Percentiles rank a stretch among this genome's conserved stretches.
Conservation (phyloP, 2,329 filamentous ascomycete genomes). For the Metarhizium brunneum region DNA sequence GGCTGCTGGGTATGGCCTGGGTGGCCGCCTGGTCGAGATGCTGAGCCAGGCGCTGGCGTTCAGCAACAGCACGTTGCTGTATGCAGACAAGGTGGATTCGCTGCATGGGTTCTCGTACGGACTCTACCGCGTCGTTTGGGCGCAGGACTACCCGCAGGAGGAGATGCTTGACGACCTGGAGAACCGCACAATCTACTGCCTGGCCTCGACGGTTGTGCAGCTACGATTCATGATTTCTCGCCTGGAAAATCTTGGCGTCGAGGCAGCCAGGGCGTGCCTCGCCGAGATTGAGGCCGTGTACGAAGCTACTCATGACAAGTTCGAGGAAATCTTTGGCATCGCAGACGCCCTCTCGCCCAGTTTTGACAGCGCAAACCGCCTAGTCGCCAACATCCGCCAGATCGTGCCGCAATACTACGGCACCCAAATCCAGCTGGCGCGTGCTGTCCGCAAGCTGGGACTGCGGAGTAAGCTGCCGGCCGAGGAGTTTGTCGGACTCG, state of each 20-base stretch:
- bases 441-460: conserved; percentile 5
- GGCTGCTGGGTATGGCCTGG: conserved; percentile 19
- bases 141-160: conserved; percentile 21
- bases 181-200: conserved; percentile 22
- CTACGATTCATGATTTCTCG: conserved; percentile 23
- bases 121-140: conserved; percentile 24
- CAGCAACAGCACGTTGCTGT: conserved; percentile 4
- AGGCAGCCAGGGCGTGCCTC: conserved; percentile 12
- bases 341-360: conserved; percentile 14
- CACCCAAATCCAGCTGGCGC: conserved; percentile 18
- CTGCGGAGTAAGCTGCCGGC: conserved; percentile 5
- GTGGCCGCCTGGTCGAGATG: conserved; percentile 20
- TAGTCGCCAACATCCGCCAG: conserved; percentile 23
- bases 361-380: conserved; percentile 18
- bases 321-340: conserved; percentile 17
- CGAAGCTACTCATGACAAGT: conserved; percentile 12
- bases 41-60: background rate
- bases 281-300: conserved; percentile 13
- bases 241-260: conserved; percentile 14
- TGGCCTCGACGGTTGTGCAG: conserved; percentile 20
- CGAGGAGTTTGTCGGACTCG: conserved; percentile 6
- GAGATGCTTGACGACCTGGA: conserved; percentile 26
- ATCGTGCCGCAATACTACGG: conserved; percentile 26
- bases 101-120: conserved; percentile 24
- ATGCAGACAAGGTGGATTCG: conserved; percentile 14